Percentiles rank a stretch among this genome's conserved stretches.
Evolutionary conservation across 163 green algal species (phyloP).

Genomic region (Prototheca cutis): DNA sequence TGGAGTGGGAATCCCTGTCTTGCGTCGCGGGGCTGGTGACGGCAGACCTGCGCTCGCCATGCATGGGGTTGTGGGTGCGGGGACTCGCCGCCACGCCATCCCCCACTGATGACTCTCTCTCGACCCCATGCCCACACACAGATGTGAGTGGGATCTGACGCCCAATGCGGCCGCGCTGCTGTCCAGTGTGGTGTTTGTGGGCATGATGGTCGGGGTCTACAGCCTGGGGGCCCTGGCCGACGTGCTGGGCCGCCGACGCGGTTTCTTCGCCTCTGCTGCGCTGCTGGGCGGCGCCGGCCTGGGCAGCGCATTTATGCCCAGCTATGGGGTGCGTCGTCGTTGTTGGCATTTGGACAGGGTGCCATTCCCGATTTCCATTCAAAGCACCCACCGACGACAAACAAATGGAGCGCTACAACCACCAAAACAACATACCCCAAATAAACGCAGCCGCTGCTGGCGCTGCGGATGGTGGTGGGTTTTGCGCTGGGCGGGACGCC

Average conservation of each 20-base stretch:
- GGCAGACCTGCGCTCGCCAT: too few relatives aligned
- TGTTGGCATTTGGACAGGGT: too few relatives aligned
- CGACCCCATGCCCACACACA: slow-evolving; percentile 1
- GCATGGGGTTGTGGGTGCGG: too few relatives aligned
- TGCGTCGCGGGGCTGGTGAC: too few relatives aligned
- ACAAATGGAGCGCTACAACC: too few relatives aligned
- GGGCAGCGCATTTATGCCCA: slow-evolving; percentile 26
- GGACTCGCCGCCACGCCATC: neutral
- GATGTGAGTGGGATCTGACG: slow-evolving; percentile 32
- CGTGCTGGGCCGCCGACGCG: slow-evolving; percentile 38
- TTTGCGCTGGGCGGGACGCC: slow-evolving; percentile 69
- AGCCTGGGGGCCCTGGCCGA: slow-evolving; percentile 55
- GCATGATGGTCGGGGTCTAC: slow-evolving; percentile 69
- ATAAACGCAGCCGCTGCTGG: too few relatives aligned
- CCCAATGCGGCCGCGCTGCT: slow-evolving; percentile 39
- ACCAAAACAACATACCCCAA: too few relatives aligned
- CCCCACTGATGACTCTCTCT: neutral
- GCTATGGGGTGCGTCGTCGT: slow-evolving; percentile 29
- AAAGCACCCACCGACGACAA: too few relatives aligned
- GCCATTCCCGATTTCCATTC: too few relatives aligned
- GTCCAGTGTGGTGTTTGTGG: slow-evolving; percentile 31
- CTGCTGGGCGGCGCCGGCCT: slow-evolving; percentile 40
- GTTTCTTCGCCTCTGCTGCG: slow-evolving; percentile 44
- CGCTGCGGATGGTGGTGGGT: slow-evolving; percentile 52
- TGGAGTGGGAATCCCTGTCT: neutral